A percentile compares a stretch with the other conserved stretches of the same genome.
Evolutionary conservation across 2,329 filamentous ascomycete genomes (phyloP).

Genomic region (Kalmusia sp.): DNA sequence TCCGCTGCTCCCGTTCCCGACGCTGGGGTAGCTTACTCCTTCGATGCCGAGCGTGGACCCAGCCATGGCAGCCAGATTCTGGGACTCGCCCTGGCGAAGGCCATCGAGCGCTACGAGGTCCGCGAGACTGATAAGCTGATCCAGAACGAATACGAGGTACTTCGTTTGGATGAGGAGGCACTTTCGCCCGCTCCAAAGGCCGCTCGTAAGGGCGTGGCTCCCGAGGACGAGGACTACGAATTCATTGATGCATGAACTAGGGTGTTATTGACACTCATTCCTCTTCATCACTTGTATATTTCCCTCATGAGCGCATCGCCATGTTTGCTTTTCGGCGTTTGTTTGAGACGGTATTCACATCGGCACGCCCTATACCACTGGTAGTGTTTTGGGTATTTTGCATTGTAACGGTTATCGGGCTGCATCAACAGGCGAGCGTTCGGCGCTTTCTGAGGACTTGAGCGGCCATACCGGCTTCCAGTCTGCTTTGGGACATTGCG

Average conservation of each 20-base stretch:
- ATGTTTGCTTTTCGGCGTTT: constrained; percentile 32
- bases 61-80: constrained; percentile 64
- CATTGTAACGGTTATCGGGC: constrained; percentile 43
- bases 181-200: constrained; percentile 40
- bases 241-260: constrained; percentile 42
- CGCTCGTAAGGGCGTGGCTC: constrained; percentile 34
- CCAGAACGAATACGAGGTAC: constrained; percentile 66
- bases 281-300: constrained; percentile 16
- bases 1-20: constrained; percentile 54
- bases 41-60: constrained; percentile 58
- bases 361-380: constrained; percentile 24
- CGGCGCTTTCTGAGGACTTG: constrained; percentile 53
- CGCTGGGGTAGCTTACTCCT: constrained; percentile 61
- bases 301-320: constrained; percentile 24
- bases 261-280: constrained; percentile 4
- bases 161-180: constrained; percentile 50
- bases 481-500: constrained; percentile 28
- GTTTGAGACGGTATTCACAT: constrained; percentile 23
- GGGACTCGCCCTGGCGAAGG: constrained; percentile 62
- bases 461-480: constrained; percentile 44
- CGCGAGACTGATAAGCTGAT: constrained; percentile 67
- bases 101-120: constrained; percentile 66
- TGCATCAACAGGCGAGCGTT: constrained; percentile 51
- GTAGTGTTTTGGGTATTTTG: constrained; percentile 27
- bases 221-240: constrained; percentile 51